A percentile compares a stretch with the other conserved stretches of the same genome.
Conservation (phyloP, 208 protist genomes). For the Jaenimonas drosophilae region DNA sequence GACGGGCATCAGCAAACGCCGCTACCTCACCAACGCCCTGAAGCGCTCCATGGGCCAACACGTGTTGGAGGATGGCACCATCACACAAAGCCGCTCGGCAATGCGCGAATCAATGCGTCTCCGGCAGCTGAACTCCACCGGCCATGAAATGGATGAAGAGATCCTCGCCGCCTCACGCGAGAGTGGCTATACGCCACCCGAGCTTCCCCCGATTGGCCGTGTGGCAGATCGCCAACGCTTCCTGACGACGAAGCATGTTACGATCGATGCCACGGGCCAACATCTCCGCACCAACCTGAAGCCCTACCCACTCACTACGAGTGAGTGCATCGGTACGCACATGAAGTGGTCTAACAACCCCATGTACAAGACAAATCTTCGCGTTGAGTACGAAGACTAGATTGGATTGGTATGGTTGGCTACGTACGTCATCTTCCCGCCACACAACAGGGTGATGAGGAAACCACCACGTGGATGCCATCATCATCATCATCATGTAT, state of each 20-base stretch:
- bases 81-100: neutral
- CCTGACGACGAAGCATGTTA: slow-evolving; percentile 73
- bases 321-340: slow-evolving; percentile 29
- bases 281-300: slow-evolving; percentile 45
- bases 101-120: slow-evolving; percentile 7
- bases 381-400: slow-evolving; percentile 26
- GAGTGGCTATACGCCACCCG: slow-evolving; percentile 25
- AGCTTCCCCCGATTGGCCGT: slow-evolving; percentile 50
- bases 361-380: slow-evolving; percentile 72
- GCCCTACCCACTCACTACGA: slow-evolving; percentile 63
- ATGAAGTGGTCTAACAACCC: slow-evolving; percentile 55
- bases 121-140: slow-evolving; percentile 15
- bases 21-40: slow-evolving; percentile 12
- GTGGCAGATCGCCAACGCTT: slow-evolving; percentile 45
- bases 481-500: no score
- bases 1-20: slow-evolving; percentile 32
- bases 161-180: slow-evolving; percentile 4
- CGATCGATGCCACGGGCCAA: slow-evolving; percentile 57
- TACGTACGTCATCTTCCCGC: no score
- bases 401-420: no score
- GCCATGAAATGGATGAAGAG: no score
- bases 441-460: no score
- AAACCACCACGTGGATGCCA: no score
- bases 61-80: neutral
- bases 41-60: slow-evolving; percentile 18